Evolutionary conservation across 1,139 yeast species (phyloP), one percentile per base, ranked within the genome.

Genomic region (Diutina siamensis): DNA sequence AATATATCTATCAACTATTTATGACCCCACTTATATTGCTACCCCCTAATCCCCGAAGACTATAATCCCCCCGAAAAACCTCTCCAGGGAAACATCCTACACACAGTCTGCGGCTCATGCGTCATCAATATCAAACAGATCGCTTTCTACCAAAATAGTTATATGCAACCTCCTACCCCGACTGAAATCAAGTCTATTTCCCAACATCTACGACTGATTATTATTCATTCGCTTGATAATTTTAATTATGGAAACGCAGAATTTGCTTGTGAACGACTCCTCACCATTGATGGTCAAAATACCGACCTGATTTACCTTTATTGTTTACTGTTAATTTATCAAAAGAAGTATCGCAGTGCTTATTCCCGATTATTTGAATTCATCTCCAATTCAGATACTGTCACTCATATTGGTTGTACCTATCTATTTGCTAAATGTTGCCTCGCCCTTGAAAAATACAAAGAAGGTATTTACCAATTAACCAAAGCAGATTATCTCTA

Each of bases 191-290:
- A 17, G 5, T 15, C 21, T 17, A 17, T 38, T 9, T 13, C 25
- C 25, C 44, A 31, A 12, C 35, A 28, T 50, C 69, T 80, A 35
- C 67, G 82, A 44, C 73, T 81, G 28, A 65, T 72, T 9, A 71
- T 83, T 19, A 66, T 85, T 59, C 85, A 85, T 54, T 76, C 84
- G 15, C 61, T 87, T 40, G 95, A 87, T 56, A 75, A 76, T 49
- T 86, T 81, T 56, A 72, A 84, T 54, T 67, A 77, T 46, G 63
- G 68, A 20, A 82, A 85, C 46, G 95, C 95, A 2, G 87, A 80
- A 58, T 84, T 87, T 64, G 84, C 92, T 12, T 75, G 85, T 33
- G 95, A 87, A 56, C 68, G 94, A 51, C 65, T 86, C 31, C 57
- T 83, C 25, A 87, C 92, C 1, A 65, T 67, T 45, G 72, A 73